Base-by-base conservation (phyloP, 2,329 filamentous ascomycete species). In the Hymenoscyphus fructigenus region DNA sequence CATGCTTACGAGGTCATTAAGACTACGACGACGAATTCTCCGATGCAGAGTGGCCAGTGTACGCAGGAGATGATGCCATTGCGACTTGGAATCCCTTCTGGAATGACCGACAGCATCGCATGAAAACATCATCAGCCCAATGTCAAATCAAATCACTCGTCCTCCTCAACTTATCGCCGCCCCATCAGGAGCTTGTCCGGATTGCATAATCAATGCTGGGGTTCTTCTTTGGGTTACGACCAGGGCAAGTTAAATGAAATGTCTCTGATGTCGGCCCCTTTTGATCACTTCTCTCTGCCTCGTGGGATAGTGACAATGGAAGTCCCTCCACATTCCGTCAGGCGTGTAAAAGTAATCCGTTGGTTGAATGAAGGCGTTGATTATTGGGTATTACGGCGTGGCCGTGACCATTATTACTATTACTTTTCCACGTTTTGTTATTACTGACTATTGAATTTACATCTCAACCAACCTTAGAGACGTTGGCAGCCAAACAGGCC, bases 151-250 rank as follows among this genome's bases (percentile, higher is more conserved):
- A 53, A 29, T 60, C 20, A 23, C 10, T 53, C 20, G 23, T 53
- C 23, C 20, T 20, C 47, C 9, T 32, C 29, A 63, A 59, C 47
- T 58, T 59, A 28, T 59, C 53, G 28, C 29, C 38, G 41, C 50
- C 36, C 12, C 50, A 23, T 36, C 29, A 20, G 58, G 50, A 50
- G 26, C 28, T 32, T 59, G 53, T 57, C 41, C 41, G 60, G 50
- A 61, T 55, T 65, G 63, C 66, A 66, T 64, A 57, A 65, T 67
- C 66, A 67, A 14, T 47, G 36, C 29, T 32, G 56, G 32, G 38
- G 44, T 65, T 59, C 50, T 44, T 55, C 5, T 64, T 65, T 61
- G 28, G 66, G 64, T n/a, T n/a, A 14, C 14, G 17, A 34, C 60
- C 47, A 53, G 38, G 59, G 62, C 58, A 57, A 56, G 20, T 66